Conservation (phyloP, 495 filamentous ascomycete genomes). For the Chlorociboria aeruginascens region DNA sequence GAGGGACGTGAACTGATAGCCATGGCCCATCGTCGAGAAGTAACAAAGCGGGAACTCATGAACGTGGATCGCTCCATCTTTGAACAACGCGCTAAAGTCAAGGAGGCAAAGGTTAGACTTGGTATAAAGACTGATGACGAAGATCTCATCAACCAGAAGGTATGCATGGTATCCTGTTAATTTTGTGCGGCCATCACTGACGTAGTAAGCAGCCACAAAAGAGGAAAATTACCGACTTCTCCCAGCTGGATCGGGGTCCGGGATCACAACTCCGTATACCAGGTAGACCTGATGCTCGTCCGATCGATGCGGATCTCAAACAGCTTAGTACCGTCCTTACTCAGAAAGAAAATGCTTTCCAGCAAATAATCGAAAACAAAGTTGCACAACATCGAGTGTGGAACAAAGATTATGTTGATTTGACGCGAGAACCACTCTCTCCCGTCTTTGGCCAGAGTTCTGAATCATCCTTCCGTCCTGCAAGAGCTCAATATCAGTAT, state of each 20-base stretch:
- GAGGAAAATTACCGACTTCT: slow-evolving; percentile 46
- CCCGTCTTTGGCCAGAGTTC: slow-evolving; percentile 44
- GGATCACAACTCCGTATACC: slow-evolving; percentile 53
- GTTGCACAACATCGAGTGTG: slow-evolving; percentile 72
- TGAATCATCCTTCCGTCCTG: slow-evolving; percentile 59
- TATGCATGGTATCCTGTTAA: slow-evolving; percentile 26
- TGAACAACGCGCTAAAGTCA: slow-evolving; percentile 63
- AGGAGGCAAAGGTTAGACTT: slow-evolving; percentile 77
- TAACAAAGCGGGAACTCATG: slow-evolving; percentile 64
- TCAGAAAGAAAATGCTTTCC: slow-evolving; percentile 72
- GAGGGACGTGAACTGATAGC: slow-evolving; percentile 71
- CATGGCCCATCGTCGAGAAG: slow-evolving; percentile 65
- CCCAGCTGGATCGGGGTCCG: slow-evolving; percentile 41
- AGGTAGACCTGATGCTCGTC: slow-evolving; percentile 55
- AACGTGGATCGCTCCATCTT: slow-evolving; percentile 64
- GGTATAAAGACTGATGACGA: slow-evolving; percentile 89
- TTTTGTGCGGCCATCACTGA: slow-evolving; percentile 13
- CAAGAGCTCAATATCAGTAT: slow-evolving; percentile 73
- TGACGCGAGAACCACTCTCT: slow-evolving; percentile 69
- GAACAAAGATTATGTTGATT: slow-evolving; percentile 75
- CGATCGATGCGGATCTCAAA: slow-evolving; percentile 64
- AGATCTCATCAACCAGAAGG: slow-evolving; percentile 88
- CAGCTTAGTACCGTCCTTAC: slow-evolving; percentile 61
- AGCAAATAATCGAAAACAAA: slow-evolving; percentile 66
- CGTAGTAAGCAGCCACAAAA: slow-evolving; percentile 44